Evolutionary conservation across 1,284 basidiomycete species (phyloP), one percentile per base, ranked within the genome.

Genomic region (Ganoderma sinense): DNA sequence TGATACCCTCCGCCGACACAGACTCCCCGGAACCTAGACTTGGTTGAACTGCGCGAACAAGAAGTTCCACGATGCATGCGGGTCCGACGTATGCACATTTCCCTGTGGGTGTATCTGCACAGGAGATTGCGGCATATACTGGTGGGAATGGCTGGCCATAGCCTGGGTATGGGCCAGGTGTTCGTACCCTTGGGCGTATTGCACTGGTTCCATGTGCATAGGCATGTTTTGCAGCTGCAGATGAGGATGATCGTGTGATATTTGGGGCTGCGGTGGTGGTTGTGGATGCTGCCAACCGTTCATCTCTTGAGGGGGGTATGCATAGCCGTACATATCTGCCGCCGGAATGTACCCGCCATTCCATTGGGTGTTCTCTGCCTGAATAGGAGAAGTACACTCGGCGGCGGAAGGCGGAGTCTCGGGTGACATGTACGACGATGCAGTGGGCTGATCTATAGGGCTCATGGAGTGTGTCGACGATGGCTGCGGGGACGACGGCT

Each of bases 401-500:
- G 63, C 43, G 4, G 66, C 63, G 18, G 66, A 58, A 6, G 70
- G 48, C 31, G 66, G 59, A 26, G 56, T 51, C 56, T 71, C 63
- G 60, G 72, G 43, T 75, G 72, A 48, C 77, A 78, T 55, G 69
- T 66, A 61, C 33, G 69, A 18, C 71, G 64, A 36, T 66, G 63
- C 33, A 45, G 73, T 60, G 45, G 64, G 66, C 64, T 73, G 72
- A 55, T 70, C 72, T 18, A 76, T 69, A 64, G 76, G 76, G 58
- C 79, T 76, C 65, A 69, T 69, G 31, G 76, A 75, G 75, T 77
- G 61, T 56, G 71, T 73, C 23, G 74, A 74, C 65, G 68, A 70
- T 33, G 70, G 76, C 29, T 76, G 75, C 8, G 82, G 79, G 11
- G 81, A 81, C 3, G 85, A 84, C 1, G 87, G 84, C 11, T 84